Base-by-base conservation (phyloP, 768 basidiomycete genomes). In the Flagelloscypha sp. region DNA sequence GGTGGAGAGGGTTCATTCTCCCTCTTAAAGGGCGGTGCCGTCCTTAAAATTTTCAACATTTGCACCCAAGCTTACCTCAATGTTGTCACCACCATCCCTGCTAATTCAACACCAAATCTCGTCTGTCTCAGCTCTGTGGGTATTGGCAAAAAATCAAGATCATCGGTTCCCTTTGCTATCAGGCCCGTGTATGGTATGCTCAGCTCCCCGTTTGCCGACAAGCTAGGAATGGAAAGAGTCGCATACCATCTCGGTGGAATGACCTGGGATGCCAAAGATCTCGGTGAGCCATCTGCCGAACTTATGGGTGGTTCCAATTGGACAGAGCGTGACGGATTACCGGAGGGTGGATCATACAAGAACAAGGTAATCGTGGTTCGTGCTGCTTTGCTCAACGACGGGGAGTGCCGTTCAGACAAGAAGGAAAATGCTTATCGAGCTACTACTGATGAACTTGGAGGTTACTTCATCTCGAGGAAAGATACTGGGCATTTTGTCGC, bases 401-500 rank as follows among this genome's bases (percentile, higher is more conserved):
- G 79, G 0, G 58, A 61, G 6, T 75, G 72, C 48, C 30, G 51
- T 1, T 62, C 58, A 2, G 69, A 70, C 2, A 53, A 57, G 32
- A 47, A 42, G 10, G n/a, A n/a, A n/a, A n/a, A n/a, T 3, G 48
- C 62, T 0, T 81, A 80, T 50, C 47, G 59, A 15, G 64, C 65
- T 7, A 58, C 54, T 9, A 69, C 63, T 21, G 57, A 50, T 12
- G 64, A 73, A n/a, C 8, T 72, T 8, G 39, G 51, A 9, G 59
- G 58, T 3, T 82, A 65, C 48, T 68, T 67, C n/a, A 48, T 84
- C 3, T 76, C 78, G 24, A 64, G 79, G 47, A 63, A 59, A 45
- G 80, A 84, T 48, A 74, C 78, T 2, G 75, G 71, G 1, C 76
- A 82, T 57, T 82, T 82, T 52, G 47, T 83, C 10, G 69, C n/a